Evolutionary conservation across 768 basidiomycete genomes (phyloP).

Genomic region (Solioccasus polychromus): DNA sequence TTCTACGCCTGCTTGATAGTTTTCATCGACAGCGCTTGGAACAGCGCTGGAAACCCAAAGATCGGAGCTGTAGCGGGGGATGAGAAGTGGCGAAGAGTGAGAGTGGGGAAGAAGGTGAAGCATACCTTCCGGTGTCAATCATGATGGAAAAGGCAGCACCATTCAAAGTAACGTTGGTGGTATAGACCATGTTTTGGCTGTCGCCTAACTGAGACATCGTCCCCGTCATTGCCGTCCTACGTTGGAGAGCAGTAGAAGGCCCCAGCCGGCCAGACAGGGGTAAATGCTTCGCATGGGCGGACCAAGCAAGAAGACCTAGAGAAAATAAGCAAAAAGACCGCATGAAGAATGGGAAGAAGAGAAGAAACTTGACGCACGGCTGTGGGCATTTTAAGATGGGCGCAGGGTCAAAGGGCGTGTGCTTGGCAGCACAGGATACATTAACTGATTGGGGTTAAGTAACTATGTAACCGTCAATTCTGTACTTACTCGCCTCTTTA

Average conservation of each 20-base stretch:
- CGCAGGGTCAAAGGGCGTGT: background rate
- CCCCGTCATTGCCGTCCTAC: conserved; percentile 30
- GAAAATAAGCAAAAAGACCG: conserved; percentile 5
- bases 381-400: too few relatives aligned
- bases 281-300: conserved; percentile 10
- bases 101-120: background rate
- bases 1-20: conserved; percentile 36
- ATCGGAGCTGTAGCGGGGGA: conserved; percentile 51
- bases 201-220: conserved; percentile 26
- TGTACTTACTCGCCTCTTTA: conserved; percentile 22
- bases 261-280: conserved; percentile 15
- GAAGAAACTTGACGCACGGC: too few relatives aligned
- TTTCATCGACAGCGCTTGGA: conserved; percentile 37
- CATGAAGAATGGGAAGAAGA: too few relatives aligned
- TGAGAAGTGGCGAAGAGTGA: background rate
- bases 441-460: too few relatives aligned
- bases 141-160: conserved; percentile 31
- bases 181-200: conserved; percentile 34
- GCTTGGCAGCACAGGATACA: too few relatives aligned
- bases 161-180: conserved; percentile 40
- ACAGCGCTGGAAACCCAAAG: conserved; percentile 55
- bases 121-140: conserved; percentile 48
- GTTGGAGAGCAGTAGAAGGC: conserved; percentile 10
- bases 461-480: too few relatives aligned
- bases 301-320: conserved; percentile 8